Conservation (phyloP, 2,329 filamentous ascomycete species). For the Gaeumannomyces sp. region DNA sequence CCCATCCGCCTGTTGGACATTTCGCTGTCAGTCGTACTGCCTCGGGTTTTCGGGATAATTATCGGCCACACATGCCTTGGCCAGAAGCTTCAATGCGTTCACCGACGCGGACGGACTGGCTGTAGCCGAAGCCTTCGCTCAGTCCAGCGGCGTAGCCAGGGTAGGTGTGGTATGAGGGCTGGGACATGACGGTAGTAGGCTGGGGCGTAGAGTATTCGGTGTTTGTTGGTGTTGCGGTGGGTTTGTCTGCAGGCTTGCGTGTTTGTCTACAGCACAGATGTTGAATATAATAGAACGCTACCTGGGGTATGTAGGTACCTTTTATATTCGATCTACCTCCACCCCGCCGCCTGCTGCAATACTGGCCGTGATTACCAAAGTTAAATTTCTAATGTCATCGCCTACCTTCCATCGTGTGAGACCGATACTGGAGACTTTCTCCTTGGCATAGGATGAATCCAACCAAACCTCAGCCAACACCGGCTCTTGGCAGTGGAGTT, state of each 20-base stretch:
- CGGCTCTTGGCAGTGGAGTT: no score
- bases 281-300: background rate
- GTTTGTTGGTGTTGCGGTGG: background rate
- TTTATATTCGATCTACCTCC: background rate
- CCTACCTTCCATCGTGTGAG: no score
- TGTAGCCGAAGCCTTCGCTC: constrained; percentile 30
- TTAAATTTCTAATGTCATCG: background rate
- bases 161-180: constrained; percentile 25
- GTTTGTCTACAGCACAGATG: background rate
- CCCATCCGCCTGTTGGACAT: constrained; percentile 6
- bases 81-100: constrained; percentile 40
- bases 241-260: background rate
- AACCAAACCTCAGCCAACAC: background rate
- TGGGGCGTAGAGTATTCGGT: background rate
- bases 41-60: background rate
- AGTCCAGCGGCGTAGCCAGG: constrained; percentile 26
- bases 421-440: background rate
- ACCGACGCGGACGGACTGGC: constrained; percentile 41
- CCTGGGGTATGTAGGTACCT: background rate
- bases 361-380: background rate
- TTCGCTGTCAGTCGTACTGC: background rate
- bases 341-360: no score
- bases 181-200: background rate
- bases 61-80: constrained; percentile 27
- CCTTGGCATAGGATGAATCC: background rate